Conservation (phyloP, 1,139 yeast species). For the Martiniozyma asiatica region DNA sequence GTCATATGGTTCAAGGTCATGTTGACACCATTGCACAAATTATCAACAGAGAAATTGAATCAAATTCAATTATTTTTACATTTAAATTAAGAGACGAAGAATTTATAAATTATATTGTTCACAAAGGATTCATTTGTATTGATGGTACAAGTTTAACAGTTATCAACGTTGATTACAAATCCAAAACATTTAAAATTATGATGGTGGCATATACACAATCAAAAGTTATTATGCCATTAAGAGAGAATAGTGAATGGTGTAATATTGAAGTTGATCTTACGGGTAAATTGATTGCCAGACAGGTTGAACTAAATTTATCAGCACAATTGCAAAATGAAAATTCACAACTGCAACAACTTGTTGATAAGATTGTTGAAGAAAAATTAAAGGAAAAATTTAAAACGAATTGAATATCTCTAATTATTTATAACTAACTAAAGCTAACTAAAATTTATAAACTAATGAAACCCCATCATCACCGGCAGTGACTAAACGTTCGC, state of each 20-base stretch:
- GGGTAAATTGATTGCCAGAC: slow-evolving; percentile 85
- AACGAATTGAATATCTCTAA: slow-evolving; percentile 1
- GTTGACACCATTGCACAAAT: slow-evolving; percentile 81
- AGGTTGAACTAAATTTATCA: slow-evolving; percentile 46
- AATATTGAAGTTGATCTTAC: slow-evolving; percentile 91
- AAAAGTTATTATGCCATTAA: slow-evolving; percentile 62
- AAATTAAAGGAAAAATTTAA: slow-evolving; percentile 24
- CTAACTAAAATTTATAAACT: slow-evolving; percentile 30
- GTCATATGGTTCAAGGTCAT: slow-evolving; percentile 97
- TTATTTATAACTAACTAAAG: not conserved
- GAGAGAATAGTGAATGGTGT: slow-evolving; percentile 50
- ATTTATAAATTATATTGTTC: slow-evolving; percentile 68
- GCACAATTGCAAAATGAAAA: slow-evolving; percentile 37
- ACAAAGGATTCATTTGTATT: slow-evolving; percentile 82
- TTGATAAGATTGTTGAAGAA: slow-evolving; percentile 40
- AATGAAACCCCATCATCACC: slow-evolving; percentile 95
- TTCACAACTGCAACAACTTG: slow-evolving; percentile 29
- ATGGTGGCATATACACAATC: slow-evolving; percentile 86
- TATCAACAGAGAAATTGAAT: slow-evolving; percentile 44
- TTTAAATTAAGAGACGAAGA: slow-evolving; percentile 60
- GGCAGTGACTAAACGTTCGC: slow-evolving; percentile 73
- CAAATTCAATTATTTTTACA: slow-evolving; percentile 67
- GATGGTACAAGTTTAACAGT: slow-evolving; percentile 95
- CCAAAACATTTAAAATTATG: slow-evolving; percentile 65
- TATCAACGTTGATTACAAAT: slow-evolving; percentile 53